These are phyloP conservation scores for Avena atlantica DNA, from an alignment of 176 grass and related monocot genomes.

Conservation along the genomic window DNA sequence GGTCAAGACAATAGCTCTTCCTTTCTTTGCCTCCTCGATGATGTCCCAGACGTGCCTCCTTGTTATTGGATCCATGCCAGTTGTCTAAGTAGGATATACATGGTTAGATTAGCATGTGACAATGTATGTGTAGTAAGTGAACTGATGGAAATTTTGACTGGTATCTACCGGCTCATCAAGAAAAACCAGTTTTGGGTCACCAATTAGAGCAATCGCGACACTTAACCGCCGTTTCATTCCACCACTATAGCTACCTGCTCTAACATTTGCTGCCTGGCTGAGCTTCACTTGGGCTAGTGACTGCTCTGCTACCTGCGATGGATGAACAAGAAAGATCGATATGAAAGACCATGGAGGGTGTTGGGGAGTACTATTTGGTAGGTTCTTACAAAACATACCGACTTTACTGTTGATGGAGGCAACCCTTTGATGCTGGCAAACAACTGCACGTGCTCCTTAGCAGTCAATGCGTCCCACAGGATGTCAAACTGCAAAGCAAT, in stretches of 20 bases:
- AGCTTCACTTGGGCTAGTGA: slow-evolving; percentile 94
- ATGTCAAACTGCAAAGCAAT: slow-evolving; percentile 85
- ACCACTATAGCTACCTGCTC: slow-evolving; percentile 93
- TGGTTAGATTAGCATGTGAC: slow-evolving; percentile 29
- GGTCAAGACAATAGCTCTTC: slow-evolving; percentile 95
- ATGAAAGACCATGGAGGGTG: slow-evolving; percentile 16
- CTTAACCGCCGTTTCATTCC: slow-evolving; percentile 95
- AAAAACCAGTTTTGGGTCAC: slow-evolving; percentile 93
- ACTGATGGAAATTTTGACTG: slow-evolving; percentile 8
- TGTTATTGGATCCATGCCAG: slow-evolving; percentile 99
- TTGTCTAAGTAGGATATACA: slow-evolving; percentile 65
- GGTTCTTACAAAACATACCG: slow-evolving; percentile 52
- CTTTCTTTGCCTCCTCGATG: slow-evolving; percentile 95
- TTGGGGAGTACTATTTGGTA: slow-evolving; percentile 25
- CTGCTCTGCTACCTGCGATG: slow-evolving; percentile 72
- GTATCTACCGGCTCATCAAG: slow-evolving; percentile 89
- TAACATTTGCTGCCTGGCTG: slow-evolving; percentile 72
- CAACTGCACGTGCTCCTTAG: slow-evolving; percentile 80
- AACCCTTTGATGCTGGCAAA: slow-evolving; percentile 99
- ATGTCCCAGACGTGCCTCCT: slow-evolving; percentile 98
- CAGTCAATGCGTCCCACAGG: slow-evolving; percentile 93
- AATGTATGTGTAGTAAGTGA: slow-evolving; percentile 19
- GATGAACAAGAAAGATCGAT: slow-evolving; percentile 34
- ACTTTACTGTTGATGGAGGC: slow-evolving; percentile 69
- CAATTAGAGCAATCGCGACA: slow-evolving; percentile 93